Percentiles rank a stretch among this genome's conserved stretches.
Conservation (phyloP, 805 yeast genomes). For the Kodamaea restingae region DNA sequence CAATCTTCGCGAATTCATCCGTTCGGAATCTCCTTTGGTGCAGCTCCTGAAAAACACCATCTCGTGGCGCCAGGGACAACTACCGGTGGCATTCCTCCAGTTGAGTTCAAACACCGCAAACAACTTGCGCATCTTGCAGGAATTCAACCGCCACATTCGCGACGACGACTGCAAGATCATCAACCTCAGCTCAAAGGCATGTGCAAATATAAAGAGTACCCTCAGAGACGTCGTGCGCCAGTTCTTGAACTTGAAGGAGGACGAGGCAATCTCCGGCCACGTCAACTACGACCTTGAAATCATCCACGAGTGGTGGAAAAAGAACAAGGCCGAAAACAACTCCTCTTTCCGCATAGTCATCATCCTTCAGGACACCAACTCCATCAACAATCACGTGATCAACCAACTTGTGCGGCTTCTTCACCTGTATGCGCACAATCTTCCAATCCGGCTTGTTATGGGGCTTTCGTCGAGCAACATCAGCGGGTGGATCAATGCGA, state of each 20-base stretch:
- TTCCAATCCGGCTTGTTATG: constrained; percentile 34
- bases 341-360: constrained; percentile 18
- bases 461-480: constrained; percentile 34
- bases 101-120: constrained; percentile 40
- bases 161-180: constrained; percentile 18
- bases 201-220: constrained; percentile 31
- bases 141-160: constrained; percentile 22
- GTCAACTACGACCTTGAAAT: constrained; percentile 35
- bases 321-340: constrained; percentile 7
- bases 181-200: constrained; percentile 27
- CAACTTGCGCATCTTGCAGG: constrained; percentile 35
- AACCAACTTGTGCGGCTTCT: constrained; percentile 34
- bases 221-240: constrained; percentile 34
- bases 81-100: constrained; percentile 33
- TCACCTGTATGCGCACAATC: constrained; percentile 20
- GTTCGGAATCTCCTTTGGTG: constrained; percentile 9
- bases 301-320: constrained; percentile 28
- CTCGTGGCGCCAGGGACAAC: constrained; percentile 12
- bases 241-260: constrained; percentile 15
- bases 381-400: constrained; percentile 30
- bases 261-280: constrained; percentile 6
- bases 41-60: constrained; percentile 6
- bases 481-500: constrained; percentile 34
- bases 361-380: constrained; percentile 36
- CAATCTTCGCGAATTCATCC: constrained; percentile 22